phyloP scores from a whole-genome alignment of 129 eudicot species.

The Pulicaria dysenterica region DNA sequence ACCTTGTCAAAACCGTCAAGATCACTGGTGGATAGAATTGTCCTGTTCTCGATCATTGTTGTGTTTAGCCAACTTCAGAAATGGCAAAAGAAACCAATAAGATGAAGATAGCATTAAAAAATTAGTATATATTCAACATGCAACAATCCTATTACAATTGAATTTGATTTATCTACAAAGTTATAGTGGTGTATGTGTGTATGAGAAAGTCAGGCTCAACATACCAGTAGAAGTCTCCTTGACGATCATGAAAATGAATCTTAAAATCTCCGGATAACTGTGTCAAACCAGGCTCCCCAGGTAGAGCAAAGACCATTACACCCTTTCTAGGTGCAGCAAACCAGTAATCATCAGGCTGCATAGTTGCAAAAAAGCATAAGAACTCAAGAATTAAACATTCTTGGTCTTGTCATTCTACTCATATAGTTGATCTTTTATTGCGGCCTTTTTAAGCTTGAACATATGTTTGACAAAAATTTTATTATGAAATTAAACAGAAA shows the following conservation, averaged over 20 bases:
- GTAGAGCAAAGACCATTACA: slow-evolving; percentile 94
- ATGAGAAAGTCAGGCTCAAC: not conserved
- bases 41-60: slow-evolving; percentile 91
- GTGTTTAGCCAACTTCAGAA: slow-evolving; percentile 82
- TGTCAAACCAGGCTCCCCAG: slow-evolving; percentile 97
- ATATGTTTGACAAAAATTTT: not conserved
- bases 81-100: slow-evolving; percentile 13
- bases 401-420: slow-evolving; percentile 1
- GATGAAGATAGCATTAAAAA: not conserved
- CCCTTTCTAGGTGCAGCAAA: slow-evolving; percentile 97
- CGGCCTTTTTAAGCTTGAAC: not conserved
- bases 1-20: slow-evolving; percentile 99
- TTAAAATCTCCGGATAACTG: slow-evolving; percentile 91
- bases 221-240: slow-evolving; percentile 98
- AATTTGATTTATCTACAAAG: not conserved
- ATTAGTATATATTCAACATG: not conserved
- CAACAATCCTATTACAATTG: not conserved
- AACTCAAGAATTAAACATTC: no score
- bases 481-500: not conserved
- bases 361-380: not conserved
- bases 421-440: slow-evolving; percentile 3
- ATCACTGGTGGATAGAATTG: slow-evolving; percentile 66
- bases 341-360: slow-evolving; percentile 98
- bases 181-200: no score
- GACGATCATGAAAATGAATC: slow-evolving; percentile 91